A percentile compares a stretch with the other conserved stretches of the same genome.
Evolutionary conservation across 805 yeast species (phyloP).

Genomic region (Schizosaccharomyces lindneri): DNA sequence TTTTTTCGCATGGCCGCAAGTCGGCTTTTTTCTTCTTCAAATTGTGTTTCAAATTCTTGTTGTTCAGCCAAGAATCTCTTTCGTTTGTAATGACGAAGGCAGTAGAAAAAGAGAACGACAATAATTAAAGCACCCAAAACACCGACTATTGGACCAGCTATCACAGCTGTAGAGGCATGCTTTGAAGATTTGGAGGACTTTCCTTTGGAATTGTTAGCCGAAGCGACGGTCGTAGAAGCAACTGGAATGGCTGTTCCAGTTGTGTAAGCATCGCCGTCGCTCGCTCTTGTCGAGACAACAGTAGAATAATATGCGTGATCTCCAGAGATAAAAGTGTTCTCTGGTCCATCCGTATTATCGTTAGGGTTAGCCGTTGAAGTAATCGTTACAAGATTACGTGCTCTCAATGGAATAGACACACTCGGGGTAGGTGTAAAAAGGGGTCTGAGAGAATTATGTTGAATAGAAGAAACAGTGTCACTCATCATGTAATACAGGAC

Average conservation of each 20-base stretch:
- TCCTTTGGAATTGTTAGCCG: background rate
- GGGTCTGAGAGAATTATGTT: too few relatives aligned
- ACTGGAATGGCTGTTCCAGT: background rate
- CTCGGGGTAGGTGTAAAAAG: too few relatives aligned
- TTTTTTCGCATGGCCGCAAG: background rate
- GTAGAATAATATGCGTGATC: background rate
- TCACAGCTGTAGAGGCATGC: background rate
- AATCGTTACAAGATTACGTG: too few relatives aligned
- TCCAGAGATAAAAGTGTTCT: background rate
- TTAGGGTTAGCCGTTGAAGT: too few relatives aligned
- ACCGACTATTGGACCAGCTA: background rate
- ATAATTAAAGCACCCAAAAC: background rate
- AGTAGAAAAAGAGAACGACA: background rate
- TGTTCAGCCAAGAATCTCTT: background rate
- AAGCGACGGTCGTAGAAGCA: background rate
- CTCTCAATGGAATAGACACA: too few relatives aligned
- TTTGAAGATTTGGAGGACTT: background rate
- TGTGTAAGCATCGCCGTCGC: background rate
- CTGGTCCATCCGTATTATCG: background rate
- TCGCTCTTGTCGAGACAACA: background rate
- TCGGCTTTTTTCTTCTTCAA: background rate
- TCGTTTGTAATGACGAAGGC: background rate
- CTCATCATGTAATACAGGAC: too few relatives aligned
- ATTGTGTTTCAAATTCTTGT: background rate
- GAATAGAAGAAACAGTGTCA: too few relatives aligned